Evolutionary conservation across 2,329 filamentous ascomycete species (phyloP), one percentile per base, ranked within the genome.

Genomic region (Gaeumannomyces sp.): DNA sequence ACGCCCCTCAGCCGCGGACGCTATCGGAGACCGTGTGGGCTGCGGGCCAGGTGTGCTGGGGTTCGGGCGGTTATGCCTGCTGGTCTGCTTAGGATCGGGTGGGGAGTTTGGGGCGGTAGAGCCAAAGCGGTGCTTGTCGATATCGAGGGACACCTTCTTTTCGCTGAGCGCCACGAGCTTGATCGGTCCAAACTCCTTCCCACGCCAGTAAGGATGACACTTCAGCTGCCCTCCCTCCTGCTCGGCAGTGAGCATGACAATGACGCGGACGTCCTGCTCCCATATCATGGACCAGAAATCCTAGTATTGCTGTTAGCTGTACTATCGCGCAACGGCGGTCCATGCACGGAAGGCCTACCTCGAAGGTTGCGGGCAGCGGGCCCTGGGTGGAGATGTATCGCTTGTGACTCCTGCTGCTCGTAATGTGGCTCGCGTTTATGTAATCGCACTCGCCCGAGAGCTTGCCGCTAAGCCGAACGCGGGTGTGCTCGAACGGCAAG

Each of bases 211-310:
- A 11, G 92, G 87, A 75, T 99, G 93, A 68, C 94, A 97, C 76
- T 98, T 99, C 59, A 96, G 81, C 73, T 97, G 93, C 0, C 94
- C 93, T 29, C 93, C 92, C 78, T 99, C 95, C 31, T 90, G 85
- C 76, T 98, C 94, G 2, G 95, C 94, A 7, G 95, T 99, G 69
- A 99, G 83, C 89, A 97, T 98, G 68, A 98, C 93, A 67, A 99
- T 89, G 31, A 98, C 91, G 63, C 94, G 89, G 4, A 96, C 89
- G 73, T 98, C 93, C 76, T 98, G 91, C 73, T 98, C 93, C 95
- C 95, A 99, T 35, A 98, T 84, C 14, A 97, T 90, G 66, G 92
- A 94, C 95, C 95, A 99, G 73, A 99, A 99, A 75, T 99, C 95
- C 91, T 95, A 25, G 8, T 25, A 11, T 14, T 7, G 19, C 6